These are phyloP conservation scores for Punica granatum DNA, from an alignment of 345 rosid species.

Conservation along the genomic window DNA sequence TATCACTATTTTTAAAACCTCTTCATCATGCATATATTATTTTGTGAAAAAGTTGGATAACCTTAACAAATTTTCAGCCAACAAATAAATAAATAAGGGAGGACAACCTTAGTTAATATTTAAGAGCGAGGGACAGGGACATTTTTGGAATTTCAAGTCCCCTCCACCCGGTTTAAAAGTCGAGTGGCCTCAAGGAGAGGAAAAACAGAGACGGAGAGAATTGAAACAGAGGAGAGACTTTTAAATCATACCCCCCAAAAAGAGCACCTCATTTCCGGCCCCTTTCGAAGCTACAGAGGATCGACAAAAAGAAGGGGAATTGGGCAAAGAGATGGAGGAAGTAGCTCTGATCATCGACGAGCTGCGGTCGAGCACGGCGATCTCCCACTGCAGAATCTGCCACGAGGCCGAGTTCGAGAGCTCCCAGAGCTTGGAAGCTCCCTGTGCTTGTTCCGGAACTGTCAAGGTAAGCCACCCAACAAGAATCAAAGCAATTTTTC, in stretches of 20 bases:
- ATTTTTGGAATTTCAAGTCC: background rate
- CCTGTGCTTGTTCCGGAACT: slow-evolving; percentile 93
- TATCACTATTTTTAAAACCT: no score
- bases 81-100: no score
- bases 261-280: slow-evolving; percentile 4
- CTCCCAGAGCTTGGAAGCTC: slow-evolving; percentile 65
- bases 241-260: background rate
- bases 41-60: no score
- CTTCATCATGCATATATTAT: no score
- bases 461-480: slow-evolving; percentile 43
- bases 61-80: no score
- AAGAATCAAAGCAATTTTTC: background rate
- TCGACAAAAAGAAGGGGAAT: background rate
- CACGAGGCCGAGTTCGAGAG: slow-evolving; percentile 75
- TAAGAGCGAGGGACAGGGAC: background rate
- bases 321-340: slow-evolving; percentile 43
- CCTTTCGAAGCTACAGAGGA: background rate
- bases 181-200: background rate
- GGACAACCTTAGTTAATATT: background rate
- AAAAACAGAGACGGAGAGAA: background rate
- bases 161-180: background rate
- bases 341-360: slow-evolving; percentile 44
- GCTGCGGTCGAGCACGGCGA: slow-evolving; percentile 21
- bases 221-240: background rate
- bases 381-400: slow-evolving; percentile 70